phyloP scores from a whole-genome alignment of 1,284 basidiomycete species.

The Nidula niveotomentosa region DNA sequence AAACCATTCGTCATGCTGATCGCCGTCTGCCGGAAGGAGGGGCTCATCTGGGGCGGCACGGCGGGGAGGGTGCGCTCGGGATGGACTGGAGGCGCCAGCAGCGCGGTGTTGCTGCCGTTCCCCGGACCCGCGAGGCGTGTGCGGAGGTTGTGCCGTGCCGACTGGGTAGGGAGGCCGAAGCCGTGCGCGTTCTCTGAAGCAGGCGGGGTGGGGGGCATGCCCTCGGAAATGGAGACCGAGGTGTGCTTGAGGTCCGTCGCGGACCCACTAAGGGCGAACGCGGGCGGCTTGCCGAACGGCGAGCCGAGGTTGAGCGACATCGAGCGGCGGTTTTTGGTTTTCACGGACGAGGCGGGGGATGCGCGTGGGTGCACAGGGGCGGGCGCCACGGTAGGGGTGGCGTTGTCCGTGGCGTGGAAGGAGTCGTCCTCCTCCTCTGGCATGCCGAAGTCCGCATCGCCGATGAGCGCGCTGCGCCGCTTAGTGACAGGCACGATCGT shows the following conservation, averaged over 20 bases:
- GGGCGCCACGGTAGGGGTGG: constrained; percentile 1
- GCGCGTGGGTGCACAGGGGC: constrained; percentile 2
- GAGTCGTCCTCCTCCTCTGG: constrained; percentile 42
- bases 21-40: constrained; percentile 58
- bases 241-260: constrained; percentile 26
- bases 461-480: constrained; percentile 65
- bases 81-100: constrained; percentile 7
- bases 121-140: too few relatives aligned
- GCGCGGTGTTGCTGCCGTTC: too few relatives aligned
- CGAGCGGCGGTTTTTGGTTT: constrained; percentile 54
- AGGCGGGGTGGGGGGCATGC: constrained; percentile 19
- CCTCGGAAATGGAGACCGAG: constrained; percentile 29
- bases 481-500: constrained; percentile 64
- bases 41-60: constrained; percentile 4
- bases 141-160: too few relatives aligned
- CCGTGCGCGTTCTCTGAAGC: constrained; percentile 25
- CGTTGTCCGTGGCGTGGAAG: constrained; percentile 6
- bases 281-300: constrained; percentile 11
- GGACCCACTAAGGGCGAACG: constrained; percentile 19
- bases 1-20: constrained; percentile 67
- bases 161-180: constrained; percentile 33
- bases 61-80: constrained; percentile 3
- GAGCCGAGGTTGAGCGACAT: constrained; percentile 55
- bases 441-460: constrained; percentile 60
- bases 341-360: constrained; percentile 26